Evolutionary conservation across 129 eudicot species (phyloP), one percentile per base, ranked within the genome.

Genomic region (Pittosporum tobira): DNA sequence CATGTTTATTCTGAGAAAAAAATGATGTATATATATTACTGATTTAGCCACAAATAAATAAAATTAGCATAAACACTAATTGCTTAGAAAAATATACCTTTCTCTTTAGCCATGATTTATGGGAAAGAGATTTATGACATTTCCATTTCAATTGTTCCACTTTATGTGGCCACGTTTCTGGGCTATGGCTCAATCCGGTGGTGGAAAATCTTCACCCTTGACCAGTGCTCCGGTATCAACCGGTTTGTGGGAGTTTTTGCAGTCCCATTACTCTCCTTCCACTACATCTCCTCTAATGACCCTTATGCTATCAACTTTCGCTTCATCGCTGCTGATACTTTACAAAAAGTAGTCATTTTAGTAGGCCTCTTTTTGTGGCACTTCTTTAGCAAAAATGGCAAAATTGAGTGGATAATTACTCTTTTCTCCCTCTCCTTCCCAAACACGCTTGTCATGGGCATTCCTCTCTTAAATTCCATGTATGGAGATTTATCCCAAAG

Each of bases 161-260:
- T 89, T 28, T 89, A 89, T 48, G 97, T 89, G 7, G 97, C 97
- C 73, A 89, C 82, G 97, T 80, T 89, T 71, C 64, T 89, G 28
- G 97, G 94, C 40, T 89, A 89, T 63, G 97, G 88, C 24, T 89
- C 97, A 25, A 95, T 85, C 20, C 80, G 80, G 71, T 89, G 95
- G 95, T 89, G 97, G 97, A 85, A 82, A 57, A 89, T 89, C 45
- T 85, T 89, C 71, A 85, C 77, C 56, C 95, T 95, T 9, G 97
- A 79, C 27, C 97, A 89, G 51, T 89, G 97, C 53, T 85, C 97
- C 11, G 97, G 97, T 9, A 89, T 89, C 77, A 89, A 85, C 84
- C 58, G 97, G 48, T 89, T 89, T 28, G 97, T 89, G 0, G 95
- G 95, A 18, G 78, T 89, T 0, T 89, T 89, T 63, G 97, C 97